These are phyloP conservation scores for Verticillium dahliae DNA, from an alignment of 2,329 filamentous ascomycete species.

Conservation along the genomic window DNA sequence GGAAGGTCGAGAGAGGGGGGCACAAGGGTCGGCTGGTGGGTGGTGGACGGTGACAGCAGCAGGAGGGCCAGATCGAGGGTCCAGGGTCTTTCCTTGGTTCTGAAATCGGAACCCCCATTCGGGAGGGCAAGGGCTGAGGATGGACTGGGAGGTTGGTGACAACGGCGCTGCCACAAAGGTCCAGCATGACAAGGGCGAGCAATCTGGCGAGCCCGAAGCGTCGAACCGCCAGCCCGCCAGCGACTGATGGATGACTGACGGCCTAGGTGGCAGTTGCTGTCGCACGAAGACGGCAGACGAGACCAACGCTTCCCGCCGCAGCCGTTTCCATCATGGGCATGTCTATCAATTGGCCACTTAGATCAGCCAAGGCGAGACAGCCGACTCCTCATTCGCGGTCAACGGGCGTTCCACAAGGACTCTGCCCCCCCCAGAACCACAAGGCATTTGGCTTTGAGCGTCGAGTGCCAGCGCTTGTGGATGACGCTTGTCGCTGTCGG, in stretches of 20 bases:
- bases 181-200: neutral
- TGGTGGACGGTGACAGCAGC: too few relatives aligned
- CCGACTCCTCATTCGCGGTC: neutral
- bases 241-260: neutral
- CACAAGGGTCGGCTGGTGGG: neutral
- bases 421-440: too few relatives aligned
- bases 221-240: neutral
- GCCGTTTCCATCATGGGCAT: neutral
- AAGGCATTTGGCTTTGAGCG: neutral
- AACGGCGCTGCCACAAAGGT: neutral
- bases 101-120: neutral
- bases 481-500: neutral
- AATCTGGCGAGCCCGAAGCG: neutral
- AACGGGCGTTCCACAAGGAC: neutral
- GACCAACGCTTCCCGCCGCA: neutral
- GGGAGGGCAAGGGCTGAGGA: neutral
- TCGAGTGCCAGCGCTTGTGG: neutral
- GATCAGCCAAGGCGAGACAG: neutral
- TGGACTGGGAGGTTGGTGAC: neutral
- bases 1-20: neutral
- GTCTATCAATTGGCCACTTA: constrained; percentile 1
- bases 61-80: neutral
- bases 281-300: neutral
- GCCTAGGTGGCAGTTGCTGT: neutral
- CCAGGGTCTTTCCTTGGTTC: neutral